Percentiles rank a stretch among this genome's conserved stretches.
Conservation (phyloP, 1,284 basidiomycete genomes). For the Malassezia slooffiae region DNA sequence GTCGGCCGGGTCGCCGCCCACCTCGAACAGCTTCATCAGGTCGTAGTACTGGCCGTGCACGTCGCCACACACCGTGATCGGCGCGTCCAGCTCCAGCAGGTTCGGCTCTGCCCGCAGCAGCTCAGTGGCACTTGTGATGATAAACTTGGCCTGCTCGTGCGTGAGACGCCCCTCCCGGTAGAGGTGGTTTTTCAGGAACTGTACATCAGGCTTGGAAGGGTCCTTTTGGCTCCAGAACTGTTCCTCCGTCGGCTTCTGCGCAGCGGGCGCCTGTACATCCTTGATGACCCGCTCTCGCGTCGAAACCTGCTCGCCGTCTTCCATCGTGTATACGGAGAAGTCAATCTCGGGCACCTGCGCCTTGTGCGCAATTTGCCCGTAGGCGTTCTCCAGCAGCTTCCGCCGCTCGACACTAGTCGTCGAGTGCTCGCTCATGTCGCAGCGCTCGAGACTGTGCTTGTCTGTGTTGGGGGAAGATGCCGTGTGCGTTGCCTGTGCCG, state of each 20-base stretch:
- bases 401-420: conserved; percentile 12
- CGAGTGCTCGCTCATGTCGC: conserved; percentile 1
- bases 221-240: conserved; percentile 57
- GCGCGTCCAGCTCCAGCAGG: conserved; percentile 78
- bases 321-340: conserved; percentile 48
- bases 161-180: conserved; percentile 80
- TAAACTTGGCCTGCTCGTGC: conserved; percentile 80
- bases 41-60: conserved; percentile 47
- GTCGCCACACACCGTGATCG: conserved; percentile 58
- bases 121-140: conserved; percentile 63
- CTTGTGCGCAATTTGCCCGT: conserved; percentile 39
- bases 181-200: conserved; percentile 97
- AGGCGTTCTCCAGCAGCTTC: conserved; percentile 33
- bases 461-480: no score
- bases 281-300: conserved; percentile 49
- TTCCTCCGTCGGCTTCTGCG: conserved; percentile 76
- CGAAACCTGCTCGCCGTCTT: conserved; percentile 48
- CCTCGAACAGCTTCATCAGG: conserved; percentile 46
- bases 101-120: conserved; percentile 73
- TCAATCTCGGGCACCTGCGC: conserved; percentile 42
- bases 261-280: conserved; percentile 55
- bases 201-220: conserved; percentile 56
- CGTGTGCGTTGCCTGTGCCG: no score
- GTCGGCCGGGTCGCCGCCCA: conserved; percentile 45
- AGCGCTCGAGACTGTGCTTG: no score